Evolutionary conservation across 2,329 filamentous ascomycete genomes (phyloP).

Genomic region (Metarhizium robertsii): DNA sequence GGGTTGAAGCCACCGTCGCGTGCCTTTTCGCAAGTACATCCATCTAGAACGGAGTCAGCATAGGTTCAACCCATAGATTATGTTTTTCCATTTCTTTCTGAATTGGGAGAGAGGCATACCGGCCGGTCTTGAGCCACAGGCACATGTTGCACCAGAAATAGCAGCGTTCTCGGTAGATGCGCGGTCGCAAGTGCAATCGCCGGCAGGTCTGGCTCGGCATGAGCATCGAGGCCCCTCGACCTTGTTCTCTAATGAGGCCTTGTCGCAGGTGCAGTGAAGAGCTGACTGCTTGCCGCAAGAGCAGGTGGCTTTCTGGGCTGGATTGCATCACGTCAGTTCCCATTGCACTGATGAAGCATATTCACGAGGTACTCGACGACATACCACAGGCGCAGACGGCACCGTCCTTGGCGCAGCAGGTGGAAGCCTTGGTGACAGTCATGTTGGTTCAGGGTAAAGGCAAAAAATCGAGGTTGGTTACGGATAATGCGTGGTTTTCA

Average conservation of each 20-base stretch:
- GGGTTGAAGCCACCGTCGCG: constrained; percentile 52
- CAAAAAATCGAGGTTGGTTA: neutral
- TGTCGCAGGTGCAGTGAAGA: constrained; percentile 77
- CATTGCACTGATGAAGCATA: neutral
- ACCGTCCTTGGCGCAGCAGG: constrained; percentile 47
- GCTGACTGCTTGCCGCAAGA: constrained; percentile 85
- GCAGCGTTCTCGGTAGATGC: constrained; percentile 60
- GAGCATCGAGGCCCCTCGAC: constrained; percentile 68
- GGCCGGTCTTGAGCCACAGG: constrained; percentile 66
- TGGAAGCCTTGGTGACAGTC: constrained; percentile 31
- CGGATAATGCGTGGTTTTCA: neutral
- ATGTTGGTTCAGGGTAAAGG: constrained; percentile 15
- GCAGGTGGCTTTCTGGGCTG: constrained; percentile 61
- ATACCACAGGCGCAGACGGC: constrained; percentile 48
- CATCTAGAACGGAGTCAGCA: constrained; percentile 32
- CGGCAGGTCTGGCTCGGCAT: constrained; percentile 71
- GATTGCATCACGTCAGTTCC: neutral
- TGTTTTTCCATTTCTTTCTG: no score
- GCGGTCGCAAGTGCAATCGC: constrained; percentile 73
- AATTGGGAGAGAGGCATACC: constrained; percentile 30
- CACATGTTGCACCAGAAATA: constrained; percentile 52
- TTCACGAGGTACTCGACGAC: constrained; percentile 15
- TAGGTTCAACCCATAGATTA: neutral
- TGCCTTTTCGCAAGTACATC: constrained; percentile 77
- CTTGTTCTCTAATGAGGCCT: constrained; percentile 65